Evolutionary conservation across 2,329 filamentous ascomycete species (phyloP).

Genomic region (Sclerotinia nivalis): DNA sequence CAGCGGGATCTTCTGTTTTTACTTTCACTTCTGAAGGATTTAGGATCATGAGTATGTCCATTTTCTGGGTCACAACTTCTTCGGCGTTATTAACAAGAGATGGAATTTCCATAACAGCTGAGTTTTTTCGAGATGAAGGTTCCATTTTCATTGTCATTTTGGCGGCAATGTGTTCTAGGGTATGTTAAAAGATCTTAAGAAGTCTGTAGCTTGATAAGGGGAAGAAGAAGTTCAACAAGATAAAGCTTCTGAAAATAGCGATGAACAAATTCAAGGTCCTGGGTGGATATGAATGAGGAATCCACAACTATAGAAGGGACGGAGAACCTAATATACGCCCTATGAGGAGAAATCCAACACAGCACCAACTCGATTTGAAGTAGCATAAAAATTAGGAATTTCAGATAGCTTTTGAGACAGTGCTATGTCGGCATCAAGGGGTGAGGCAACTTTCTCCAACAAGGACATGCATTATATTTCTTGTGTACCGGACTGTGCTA

Average conservation of each 20-base stretch:
- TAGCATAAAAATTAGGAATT: conserved; percentile 14
- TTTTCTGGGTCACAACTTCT: not conserved
- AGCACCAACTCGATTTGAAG: conserved; percentile 11
- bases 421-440: conserved; percentile 20
- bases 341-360: conserved; percentile 15
- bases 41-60: conserved; percentile 14
- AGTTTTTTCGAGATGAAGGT: not conserved
- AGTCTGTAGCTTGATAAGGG: not conserved
- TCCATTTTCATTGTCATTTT: not conserved
- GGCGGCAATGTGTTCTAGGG: not conserved
- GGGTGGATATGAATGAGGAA: not conserved
- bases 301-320: not conserved
- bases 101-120: conserved; percentile 15
- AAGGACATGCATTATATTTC: conserved; percentile 25
- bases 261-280: not conserved
- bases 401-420: conserved; percentile 10
- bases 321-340: conserved; percentile 8
- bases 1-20: not conserved
- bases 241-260: conserved; percentile 1
- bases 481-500: conserved; percentile 2
- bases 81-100: conserved; percentile 5
- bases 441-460: conserved; percentile 11
- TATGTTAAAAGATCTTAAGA: not conserved
- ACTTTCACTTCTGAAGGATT: not conserved
- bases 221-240: not conserved